These are phyloP conservation scores for Jackrogersella multiformis DNA, from an alignment of 495 filamentous ascomycete genomes.

Conservation along the genomic window DNA sequence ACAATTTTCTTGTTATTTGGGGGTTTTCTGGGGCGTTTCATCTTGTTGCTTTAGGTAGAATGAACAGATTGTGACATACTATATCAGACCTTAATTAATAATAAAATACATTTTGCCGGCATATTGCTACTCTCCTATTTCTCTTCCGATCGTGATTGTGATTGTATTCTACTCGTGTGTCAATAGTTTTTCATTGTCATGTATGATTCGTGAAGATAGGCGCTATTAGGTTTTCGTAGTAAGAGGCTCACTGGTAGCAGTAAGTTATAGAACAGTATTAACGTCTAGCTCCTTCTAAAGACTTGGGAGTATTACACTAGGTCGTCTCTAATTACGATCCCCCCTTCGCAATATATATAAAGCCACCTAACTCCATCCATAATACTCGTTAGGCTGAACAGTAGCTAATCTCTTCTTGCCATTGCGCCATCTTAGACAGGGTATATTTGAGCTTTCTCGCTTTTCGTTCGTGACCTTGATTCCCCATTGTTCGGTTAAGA, in stretches of 20 bases:
- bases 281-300: too few species aligned
- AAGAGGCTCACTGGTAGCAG: too few species aligned
- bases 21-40: background rate
- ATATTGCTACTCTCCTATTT: background rate
- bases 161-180: background rate
- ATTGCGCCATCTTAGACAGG: constrained; percentile 27
- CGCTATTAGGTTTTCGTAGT: too few species aligned
- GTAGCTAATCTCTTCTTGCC: constrained; percentile 23
- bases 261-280: too few species aligned
- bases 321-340: too few species aligned
- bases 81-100: background rate
- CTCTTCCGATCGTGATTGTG: constrained; percentile 1
- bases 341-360: too few species aligned
- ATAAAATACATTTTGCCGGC: background rate
- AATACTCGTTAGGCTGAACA: constrained; percentile 33
- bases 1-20: background rate
- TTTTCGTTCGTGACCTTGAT: constrained; percentile 17
- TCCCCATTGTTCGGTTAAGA: background rate
- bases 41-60: background rate
- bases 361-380: constrained; percentile 32
- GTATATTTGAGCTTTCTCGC: constrained; percentile 15
- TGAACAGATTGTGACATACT: background rate
- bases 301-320: too few species aligned
- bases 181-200: too few species aligned
- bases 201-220: too few species aligned